Evolutionary conservation across 495 filamentous ascomycete species (phyloP).

Genomic region (Polyplosphaeria fusca): DNA sequence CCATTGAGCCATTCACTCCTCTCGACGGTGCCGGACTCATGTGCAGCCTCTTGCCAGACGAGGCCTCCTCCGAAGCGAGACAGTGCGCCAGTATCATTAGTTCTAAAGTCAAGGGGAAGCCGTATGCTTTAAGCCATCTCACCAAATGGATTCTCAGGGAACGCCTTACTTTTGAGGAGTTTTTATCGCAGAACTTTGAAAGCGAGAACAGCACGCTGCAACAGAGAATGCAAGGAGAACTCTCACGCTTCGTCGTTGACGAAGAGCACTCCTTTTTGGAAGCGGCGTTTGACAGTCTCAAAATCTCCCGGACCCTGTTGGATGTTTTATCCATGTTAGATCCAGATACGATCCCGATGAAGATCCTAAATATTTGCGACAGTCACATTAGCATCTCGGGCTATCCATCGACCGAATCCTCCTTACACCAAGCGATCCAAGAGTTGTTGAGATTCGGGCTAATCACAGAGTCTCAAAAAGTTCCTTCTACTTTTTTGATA

Average conservation of each 20-base stretch:
- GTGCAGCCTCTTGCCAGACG: not conserved
- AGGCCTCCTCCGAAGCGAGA: not conserved
- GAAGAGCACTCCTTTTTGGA: not conserved
- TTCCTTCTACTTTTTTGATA: slow-evolving; percentile 30
- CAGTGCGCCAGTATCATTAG: not conserved
- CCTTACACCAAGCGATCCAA: not conserved
- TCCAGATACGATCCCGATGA: slow-evolving; percentile 31
- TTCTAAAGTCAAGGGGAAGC: not conserved
- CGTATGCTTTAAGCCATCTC: not conserved
- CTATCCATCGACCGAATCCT: not conserved
- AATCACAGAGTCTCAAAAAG: slow-evolving; percentile 6
- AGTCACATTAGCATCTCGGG: slow-evolving; percentile 5
- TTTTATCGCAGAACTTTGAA: not conserved
- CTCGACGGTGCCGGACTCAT: slow-evolving; percentile 11
- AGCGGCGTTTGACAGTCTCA: slow-evolving; percentile 14
- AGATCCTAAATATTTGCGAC: slow-evolving; percentile 4
- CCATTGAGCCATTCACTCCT: slow-evolving; percentile 13
- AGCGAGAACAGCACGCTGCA: not conserved
- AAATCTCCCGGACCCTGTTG: slow-evolving; percentile 4
- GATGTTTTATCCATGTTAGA: slow-evolving; percentile 32
- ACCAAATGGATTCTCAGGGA: not conserved
- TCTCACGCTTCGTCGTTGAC: not conserved
- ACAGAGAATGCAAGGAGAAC: not conserved
- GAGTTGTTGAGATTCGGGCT: not conserved
- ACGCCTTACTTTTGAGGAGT: not conserved